Evolutionary conservation across 2,329 filamentous ascomycete genomes (phyloP).

Genomic region (Talaromyces piceae): DNA sequence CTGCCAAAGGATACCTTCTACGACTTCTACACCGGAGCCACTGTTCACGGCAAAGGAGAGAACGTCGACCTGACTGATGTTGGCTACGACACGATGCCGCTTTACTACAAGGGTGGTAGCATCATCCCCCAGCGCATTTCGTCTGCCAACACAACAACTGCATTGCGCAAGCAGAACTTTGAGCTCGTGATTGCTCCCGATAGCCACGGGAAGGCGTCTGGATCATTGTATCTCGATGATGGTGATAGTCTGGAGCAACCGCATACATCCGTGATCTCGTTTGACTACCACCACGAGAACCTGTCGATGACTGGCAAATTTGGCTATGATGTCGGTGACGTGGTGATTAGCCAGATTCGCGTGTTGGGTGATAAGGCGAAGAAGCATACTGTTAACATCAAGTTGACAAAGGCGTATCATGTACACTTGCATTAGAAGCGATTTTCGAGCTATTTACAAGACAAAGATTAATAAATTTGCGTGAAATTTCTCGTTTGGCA

Average conservation of each 20-base stretch:
- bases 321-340: constrained; percentile 17
- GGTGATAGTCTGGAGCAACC: constrained; percentile 59
- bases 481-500: too few relatives aligned
- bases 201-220: constrained; percentile 54
- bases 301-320: constrained; percentile 26
- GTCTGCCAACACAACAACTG: constrained; percentile 54
- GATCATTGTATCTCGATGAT: constrained; percentile 70
- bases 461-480: too few relatives aligned
- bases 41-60: constrained; percentile 40
- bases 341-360: constrained; percentile 27
- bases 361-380: constrained; percentile 21
- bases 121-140: constrained; percentile 51
- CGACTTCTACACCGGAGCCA: constrained; percentile 49
- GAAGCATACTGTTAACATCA: constrained; percentile 8
- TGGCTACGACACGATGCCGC: constrained; percentile 48
- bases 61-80: constrained; percentile 40
- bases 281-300: constrained; percentile 49
- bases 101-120: constrained; percentile 55
- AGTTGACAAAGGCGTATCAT: not conserved
- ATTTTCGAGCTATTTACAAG: not conserved
- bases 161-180: constrained; percentile 56
- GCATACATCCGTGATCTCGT: constrained; percentile 50
- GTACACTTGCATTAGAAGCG: not conserved
- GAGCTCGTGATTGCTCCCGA: constrained; percentile 63
- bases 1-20: constrained; percentile 54